Conservation (phyloP, 2,329 filamentous ascomycete genomes). For the Tolypocladium nubicola region DNA sequence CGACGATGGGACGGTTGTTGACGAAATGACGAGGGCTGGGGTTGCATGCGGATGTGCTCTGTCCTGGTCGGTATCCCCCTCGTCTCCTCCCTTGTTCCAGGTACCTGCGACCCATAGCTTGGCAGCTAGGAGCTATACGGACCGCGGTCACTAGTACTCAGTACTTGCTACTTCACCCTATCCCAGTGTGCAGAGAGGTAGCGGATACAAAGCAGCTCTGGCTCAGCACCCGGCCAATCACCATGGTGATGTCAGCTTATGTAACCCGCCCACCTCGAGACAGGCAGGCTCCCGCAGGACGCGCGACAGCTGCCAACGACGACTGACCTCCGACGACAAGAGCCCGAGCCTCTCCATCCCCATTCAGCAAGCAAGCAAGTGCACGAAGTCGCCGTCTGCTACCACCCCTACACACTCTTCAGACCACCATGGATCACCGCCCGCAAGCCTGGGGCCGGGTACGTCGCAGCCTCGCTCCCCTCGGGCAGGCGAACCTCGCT, state of each 20-base stretch:
- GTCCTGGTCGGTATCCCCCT: not conserved
- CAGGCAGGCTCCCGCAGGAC: slow-evolving; percentile 25
- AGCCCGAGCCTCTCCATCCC: not conserved
- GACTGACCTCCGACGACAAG: not conserved
- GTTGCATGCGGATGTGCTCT: not conserved
- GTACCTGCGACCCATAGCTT: not conserved
- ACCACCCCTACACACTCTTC: not conserved
- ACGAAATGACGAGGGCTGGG: slow-evolving; percentile 7
- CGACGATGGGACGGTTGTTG: slow-evolving; percentile 3
- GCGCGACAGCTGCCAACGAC: slow-evolving; percentile 16
- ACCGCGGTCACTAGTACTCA: not conserved
- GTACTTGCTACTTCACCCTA: not conserved
- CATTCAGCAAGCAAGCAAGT: not conserved
- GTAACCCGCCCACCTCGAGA: slow-evolving; percentile 10
- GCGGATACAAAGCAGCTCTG: slow-evolving; percentile 3
- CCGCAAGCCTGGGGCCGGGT: slow-evolving; percentile 65
- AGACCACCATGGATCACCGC: slow-evolving; percentile 53
- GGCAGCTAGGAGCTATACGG: not conserved
- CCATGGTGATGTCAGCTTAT: slow-evolving; percentile 12
- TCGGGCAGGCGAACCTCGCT: slow-evolving; percentile 1
- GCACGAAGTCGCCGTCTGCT: not conserved
- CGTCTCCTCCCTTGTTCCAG: not conserved
- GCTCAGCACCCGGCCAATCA: slow-evolving; percentile 18
- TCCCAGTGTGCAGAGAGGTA: not conserved
- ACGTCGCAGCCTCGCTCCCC: slow-evolving; percentile 22